A percentile compares a stretch with the other conserved stretches of the same genome.
Evolutionary conservation across 2,329 filamentous ascomycete genomes (phyloP).

Genomic region (Colletotrichum chrysophilum): DNA sequence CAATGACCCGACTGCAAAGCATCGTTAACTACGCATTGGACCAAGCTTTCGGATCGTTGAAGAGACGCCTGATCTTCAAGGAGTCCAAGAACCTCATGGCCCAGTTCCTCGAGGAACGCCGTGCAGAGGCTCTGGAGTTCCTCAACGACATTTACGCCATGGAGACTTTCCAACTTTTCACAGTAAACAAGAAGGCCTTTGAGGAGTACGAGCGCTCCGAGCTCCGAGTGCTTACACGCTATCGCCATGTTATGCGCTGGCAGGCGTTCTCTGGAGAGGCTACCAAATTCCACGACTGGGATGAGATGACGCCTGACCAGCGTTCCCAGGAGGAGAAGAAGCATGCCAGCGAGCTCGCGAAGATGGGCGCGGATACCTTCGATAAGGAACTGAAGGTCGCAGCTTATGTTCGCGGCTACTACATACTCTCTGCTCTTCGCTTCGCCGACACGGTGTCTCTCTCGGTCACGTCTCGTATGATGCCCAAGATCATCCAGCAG

Average conservation of each 20-base stretch:
- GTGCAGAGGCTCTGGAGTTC: constrained; percentile 37
- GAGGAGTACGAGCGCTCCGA: constrained; percentile 51
- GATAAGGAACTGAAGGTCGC: constrained; percentile 65
- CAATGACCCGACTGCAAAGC: constrained; percentile 51
- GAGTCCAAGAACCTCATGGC: constrained; percentile 48
- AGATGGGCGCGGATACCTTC: constrained; percentile 64
- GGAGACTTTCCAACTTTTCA: constrained; percentile 62
- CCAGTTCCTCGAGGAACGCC: constrained; percentile 47
- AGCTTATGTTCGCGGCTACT: constrained; percentile 70
- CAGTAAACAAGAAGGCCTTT: constrained; percentile 57
- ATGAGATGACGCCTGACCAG: constrained; percentile 54
- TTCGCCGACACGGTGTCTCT: constrained; percentile 64
- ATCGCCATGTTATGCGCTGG: constrained; percentile 56
- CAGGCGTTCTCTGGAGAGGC: constrained; percentile 40
- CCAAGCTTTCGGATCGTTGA: constrained; percentile 49
- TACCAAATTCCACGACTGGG: constrained; percentile 39
- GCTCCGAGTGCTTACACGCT: constrained; percentile 46
- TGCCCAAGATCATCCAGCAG: constrained; percentile 46
- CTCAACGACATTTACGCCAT: constrained; percentile 54
- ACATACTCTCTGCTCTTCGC: constrained; percentile 67
- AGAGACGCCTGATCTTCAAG: constrained; percentile 55
- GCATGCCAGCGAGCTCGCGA: constrained; percentile 45
- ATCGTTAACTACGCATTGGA: constrained; percentile 53
- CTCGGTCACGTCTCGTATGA: constrained; percentile 52
- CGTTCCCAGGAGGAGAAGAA: constrained; percentile 46